These are phyloP conservation scores for Jackrogersella multiformis DNA, from an alignment of 495 filamentous ascomycete species.

Conservation along the genomic window DNA sequence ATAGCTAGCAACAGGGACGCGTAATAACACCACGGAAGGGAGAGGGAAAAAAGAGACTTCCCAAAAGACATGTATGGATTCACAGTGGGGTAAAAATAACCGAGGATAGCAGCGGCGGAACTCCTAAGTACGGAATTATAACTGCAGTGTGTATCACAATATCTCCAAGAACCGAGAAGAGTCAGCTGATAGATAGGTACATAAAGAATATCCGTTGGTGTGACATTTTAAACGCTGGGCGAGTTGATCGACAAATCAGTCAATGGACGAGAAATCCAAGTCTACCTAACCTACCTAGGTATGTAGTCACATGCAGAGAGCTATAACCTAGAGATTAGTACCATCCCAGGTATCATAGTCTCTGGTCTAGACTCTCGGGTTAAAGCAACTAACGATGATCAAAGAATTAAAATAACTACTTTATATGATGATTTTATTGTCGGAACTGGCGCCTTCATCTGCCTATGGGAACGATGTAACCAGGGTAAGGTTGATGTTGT, in stretches of 20 bases:
- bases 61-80: no score
- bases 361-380: neutral
- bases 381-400: neutral
- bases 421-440: no score
- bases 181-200: neutral
- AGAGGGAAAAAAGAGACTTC: no score
- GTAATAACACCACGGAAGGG: no score
- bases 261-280: neutral
- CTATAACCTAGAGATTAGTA: neutral
- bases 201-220: neutral
- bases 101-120: neutral
- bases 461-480: neutral
- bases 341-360: neutral
- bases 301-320: neutral
- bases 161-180: neutral
- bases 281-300: no score
- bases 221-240: neutral
- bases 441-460: neutral
- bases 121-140: neutral
- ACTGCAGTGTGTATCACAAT: neutral
- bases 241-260: neutral
- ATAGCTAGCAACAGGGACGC: no score
- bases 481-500: neutral
- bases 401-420: constrained; percentile 1
- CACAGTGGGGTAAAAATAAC: no score